phyloP scores from a whole-genome alignment of 345 rosid species.

The Eucalyptus microcorys region DNA sequence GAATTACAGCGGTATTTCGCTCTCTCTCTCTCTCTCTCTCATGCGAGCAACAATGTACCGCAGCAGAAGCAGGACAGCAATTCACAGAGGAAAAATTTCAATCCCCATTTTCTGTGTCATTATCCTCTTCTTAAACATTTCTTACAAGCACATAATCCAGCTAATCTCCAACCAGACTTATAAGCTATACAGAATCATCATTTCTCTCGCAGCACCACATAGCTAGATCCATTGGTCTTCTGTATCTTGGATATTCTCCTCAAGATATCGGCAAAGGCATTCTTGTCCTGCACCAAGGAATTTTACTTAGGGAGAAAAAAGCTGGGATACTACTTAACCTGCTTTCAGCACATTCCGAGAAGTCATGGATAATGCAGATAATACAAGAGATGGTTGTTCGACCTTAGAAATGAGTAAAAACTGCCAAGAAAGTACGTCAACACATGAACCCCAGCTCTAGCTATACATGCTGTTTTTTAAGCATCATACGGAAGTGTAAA shows the following conservation, averaged over 20 bases:
- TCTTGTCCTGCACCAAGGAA: slow-evolving; percentile 55
- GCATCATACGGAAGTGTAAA: not conserved
- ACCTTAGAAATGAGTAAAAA: not conserved
- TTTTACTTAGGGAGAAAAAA: not conserved
- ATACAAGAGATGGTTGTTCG: not conserved
- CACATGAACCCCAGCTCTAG: not conserved
- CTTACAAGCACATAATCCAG: not conserved
- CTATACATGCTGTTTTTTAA: not conserved
- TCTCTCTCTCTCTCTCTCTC: not conserved
- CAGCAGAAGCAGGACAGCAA: not conserved
- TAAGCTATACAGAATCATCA: not conserved
- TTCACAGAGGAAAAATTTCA: not conserved
- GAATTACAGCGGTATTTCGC: not conserved
- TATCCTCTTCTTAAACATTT: not conserved
- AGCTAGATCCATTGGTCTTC: slow-evolving; percentile 63
- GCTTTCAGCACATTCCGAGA: not conserved
- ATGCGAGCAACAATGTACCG: not conserved
- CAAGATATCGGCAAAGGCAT: slow-evolving; percentile 63
- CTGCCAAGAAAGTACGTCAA: not conserved
- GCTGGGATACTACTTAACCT: not conserved
- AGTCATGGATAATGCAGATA: not conserved
- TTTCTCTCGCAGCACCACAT: slow-evolving; percentile 64
- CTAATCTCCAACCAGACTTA: not conserved
- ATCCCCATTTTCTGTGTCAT: not conserved
- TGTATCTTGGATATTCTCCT: slow-evolving; percentile 85